Conservation (phyloP, 164 flowering plant genomes). For the Annona squamosa region DNA sequence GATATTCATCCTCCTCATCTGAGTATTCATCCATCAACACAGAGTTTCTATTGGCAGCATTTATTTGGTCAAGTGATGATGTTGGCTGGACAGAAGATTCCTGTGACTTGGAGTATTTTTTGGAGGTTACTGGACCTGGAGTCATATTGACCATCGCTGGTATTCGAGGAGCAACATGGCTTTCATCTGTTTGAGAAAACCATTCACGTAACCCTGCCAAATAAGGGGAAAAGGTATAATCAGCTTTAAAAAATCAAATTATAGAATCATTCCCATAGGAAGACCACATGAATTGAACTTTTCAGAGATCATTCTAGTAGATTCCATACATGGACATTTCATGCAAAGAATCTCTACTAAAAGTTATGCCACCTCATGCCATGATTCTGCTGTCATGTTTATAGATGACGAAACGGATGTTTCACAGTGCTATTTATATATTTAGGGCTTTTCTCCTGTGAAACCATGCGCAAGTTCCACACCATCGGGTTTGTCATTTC, state of each 20-base stretch:
- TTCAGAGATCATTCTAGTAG: background rate
- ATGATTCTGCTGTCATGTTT: too few relatives aligned
- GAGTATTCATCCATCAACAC: constrained; percentile 81
- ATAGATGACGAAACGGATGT: too few relatives aligned
- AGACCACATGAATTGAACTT: background rate
- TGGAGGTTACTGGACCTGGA: constrained; percentile 51
- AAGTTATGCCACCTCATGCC: background rate
- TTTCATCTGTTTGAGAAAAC: constrained; percentile 92
- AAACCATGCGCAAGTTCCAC: too few relatives aligned
- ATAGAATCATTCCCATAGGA: background rate
- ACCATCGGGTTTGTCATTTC: too few relatives aligned
- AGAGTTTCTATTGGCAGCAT: constrained; percentile 57
- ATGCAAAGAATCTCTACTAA: background rate
- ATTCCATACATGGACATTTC: background rate
- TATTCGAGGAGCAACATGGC: constrained; percentile 64
- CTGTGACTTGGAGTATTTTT: constrained; percentile 38
- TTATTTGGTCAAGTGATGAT: constrained; percentile 50
- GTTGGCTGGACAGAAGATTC: constrained; percentile 36
- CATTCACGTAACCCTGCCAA: constrained; percentile 87
- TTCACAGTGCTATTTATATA: too few relatives aligned
- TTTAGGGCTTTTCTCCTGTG: too few relatives aligned
- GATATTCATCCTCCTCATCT: constrained; percentile 94
- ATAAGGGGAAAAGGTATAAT: background rate
- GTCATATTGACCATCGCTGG: constrained; percentile 96
- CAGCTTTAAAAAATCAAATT: background rate